Evolutionary conservation across 2,329 filamentous ascomycete genomes (phyloP).

Genomic region (Alternaria longipes): DNA sequence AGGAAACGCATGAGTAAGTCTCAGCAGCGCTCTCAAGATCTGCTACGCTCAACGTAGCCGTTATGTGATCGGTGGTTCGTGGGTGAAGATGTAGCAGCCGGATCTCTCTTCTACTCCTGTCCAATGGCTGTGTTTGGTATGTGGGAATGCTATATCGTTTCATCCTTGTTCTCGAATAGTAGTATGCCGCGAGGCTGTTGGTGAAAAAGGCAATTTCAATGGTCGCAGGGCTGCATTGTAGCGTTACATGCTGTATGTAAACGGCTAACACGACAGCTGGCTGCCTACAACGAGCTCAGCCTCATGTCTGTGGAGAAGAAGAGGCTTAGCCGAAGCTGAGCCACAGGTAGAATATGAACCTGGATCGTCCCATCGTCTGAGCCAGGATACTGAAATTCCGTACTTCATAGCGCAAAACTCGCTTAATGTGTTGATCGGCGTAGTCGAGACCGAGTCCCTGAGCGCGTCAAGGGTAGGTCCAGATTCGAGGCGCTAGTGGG

Average conservation of each 20-base stretch:
- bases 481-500: neutral
- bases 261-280: neutral
- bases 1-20: slow-evolving; percentile 11
- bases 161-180: neutral
- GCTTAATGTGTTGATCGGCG: neutral
- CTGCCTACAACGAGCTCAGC: neutral
- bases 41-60: neutral
- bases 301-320: neutral
- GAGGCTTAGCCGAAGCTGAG: neutral
- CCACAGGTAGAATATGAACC: neutral
- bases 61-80: neutral
- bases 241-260: neutral
- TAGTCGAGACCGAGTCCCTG: neutral
- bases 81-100: neutral
- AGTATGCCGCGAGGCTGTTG: neutral
- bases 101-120: neutral
- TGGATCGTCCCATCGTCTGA: neutral
- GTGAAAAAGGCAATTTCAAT: neutral
- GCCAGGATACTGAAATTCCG: neutral
- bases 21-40: neutral
- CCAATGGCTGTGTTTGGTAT: neutral
- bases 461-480: neutral
- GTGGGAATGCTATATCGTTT: neutral
- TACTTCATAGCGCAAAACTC: neutral
- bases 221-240: neutral